A percentile compares a stretch with the other conserved stretches of the same genome.
phyloP scores from a whole-genome alignment of 176 grass and related monocot genomes.

The Musa schizocarpa region DNA sequence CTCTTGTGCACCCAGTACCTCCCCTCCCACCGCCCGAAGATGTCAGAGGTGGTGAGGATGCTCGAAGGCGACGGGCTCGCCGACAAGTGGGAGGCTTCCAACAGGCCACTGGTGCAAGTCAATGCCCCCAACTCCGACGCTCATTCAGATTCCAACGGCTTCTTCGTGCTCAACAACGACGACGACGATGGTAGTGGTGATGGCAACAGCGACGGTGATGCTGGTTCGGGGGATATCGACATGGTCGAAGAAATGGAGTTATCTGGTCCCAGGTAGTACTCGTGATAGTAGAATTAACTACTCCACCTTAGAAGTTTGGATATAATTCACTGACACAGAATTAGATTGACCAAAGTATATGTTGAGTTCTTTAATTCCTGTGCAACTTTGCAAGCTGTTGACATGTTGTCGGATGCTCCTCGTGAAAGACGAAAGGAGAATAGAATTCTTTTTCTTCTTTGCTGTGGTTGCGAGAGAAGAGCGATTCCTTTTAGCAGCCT shows the following conservation, averaged over 20 bases:
- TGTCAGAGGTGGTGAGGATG: conserved; percentile 70
- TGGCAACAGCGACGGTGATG: conserved; percentile 48
- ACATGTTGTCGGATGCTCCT: too few relatives aligned
- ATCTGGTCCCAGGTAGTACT: conserved; percentile 53
- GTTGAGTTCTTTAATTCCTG: too few relatives aligned
- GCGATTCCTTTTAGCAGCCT: too few relatives aligned
- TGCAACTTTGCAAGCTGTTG: too few relatives aligned
- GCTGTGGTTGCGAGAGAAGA: too few relatives aligned
- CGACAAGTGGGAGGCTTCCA: conserved; percentile 64
- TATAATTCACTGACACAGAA: too few relatives aligned
- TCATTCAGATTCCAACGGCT: conserved; percentile 34
- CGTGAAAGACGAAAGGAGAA: too few relatives aligned
- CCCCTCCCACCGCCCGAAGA: conserved; percentile 58
- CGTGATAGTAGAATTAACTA: too few relatives aligned
- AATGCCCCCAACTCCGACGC: conserved; percentile 21
- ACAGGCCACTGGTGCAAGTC: conserved; percentile 8
- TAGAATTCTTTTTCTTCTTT: too few relatives aligned
- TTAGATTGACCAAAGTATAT: too few relatives aligned
- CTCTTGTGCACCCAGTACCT: conserved; percentile 66
- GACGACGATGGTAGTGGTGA: conserved; percentile 18
- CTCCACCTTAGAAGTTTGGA: too few relatives aligned
- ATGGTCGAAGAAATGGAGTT: conserved; percentile 76
- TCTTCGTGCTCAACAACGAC: conserved; percentile 41
- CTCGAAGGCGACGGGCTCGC: conserved; percentile 72
- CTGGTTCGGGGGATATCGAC: conserved; percentile 23